phyloP scores from a whole-genome alignment of 2,329 filamentous ascomycete species.

The Dactylellina parvicollis region DNA sequence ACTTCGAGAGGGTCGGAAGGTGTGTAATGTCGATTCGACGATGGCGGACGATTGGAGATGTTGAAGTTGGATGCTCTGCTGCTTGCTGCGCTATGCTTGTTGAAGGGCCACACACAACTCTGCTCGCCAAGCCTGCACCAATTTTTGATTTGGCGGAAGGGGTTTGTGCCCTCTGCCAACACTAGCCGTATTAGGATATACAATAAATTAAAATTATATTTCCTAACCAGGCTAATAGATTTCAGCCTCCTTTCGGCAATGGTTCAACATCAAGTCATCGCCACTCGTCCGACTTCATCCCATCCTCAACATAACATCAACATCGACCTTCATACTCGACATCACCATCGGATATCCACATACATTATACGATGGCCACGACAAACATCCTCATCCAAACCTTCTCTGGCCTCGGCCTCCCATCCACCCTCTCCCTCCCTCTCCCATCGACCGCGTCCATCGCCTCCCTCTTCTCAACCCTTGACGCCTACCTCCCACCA shows the following conservation, averaged over 20 bases:
- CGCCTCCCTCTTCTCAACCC: constrained; percentile 71
- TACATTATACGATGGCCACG: constrained; percentile 32
- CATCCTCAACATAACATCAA: too few species aligned
- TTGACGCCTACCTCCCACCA: constrained; percentile 66
- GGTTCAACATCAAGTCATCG: constrained; percentile 42
- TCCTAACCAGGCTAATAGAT: not conserved
- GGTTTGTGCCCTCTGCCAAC: constrained; percentile 47
- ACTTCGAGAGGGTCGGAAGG: constrained; percentile 36
- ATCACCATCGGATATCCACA: not conserved
- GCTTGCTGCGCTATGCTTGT: constrained; percentile 28
- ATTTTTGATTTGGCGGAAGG: constrained; percentile 52
- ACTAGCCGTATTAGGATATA: constrained; percentile 20
- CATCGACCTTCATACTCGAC: not conserved
- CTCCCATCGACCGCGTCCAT: constrained; percentile 73
- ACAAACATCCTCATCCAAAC: constrained; percentile 76
- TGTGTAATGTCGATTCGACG: constrained; percentile 34
- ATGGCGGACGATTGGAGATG: constrained; percentile 44
- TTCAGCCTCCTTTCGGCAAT: constrained; percentile 38
- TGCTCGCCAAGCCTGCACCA: constrained; percentile 34
- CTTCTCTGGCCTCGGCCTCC: constrained; percentile 82
- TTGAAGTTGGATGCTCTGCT: constrained; percentile 43
- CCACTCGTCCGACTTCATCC: constrained; percentile 28
- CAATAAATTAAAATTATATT: constrained; percentile 14
- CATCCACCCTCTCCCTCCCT: constrained; percentile 82
- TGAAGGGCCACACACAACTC: constrained; percentile 45